Percentiles rank a stretch among this genome's conserved stretches.
phyloP scores from a whole-genome alignment of 1,284 basidiomycete genomes.

The Leccinum subspadiceum region DNA sequence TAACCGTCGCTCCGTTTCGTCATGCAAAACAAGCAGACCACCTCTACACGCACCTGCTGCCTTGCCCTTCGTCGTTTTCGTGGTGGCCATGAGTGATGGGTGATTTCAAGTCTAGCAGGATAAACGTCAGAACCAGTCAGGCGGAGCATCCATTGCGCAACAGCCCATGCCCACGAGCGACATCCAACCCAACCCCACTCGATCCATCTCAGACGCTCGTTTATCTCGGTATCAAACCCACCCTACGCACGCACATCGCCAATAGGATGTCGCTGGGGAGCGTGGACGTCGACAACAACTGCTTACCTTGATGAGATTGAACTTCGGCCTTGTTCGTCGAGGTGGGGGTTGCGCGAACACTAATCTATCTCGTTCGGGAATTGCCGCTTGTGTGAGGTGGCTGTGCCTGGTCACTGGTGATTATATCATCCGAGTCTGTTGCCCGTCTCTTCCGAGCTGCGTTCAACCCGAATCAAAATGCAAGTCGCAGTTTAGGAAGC shows the following conservation, averaged over 20 bases:
- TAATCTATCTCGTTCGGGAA: conserved; percentile 13
- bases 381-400: conserved; percentile 24
- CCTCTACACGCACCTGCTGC: conserved; percentile 43
- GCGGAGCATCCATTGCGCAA: not conserved
- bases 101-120: not conserved
- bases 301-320: conserved; percentile 28
- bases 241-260: not conserved
- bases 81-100: conserved; percentile 50
- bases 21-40: not conserved
- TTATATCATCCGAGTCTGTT: not conserved
- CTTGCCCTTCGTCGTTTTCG: conserved; percentile 64
- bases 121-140: not conserved
- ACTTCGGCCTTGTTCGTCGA: conserved; percentile 22
- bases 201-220: conserved; percentile 20
- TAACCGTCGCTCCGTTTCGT: conserved; percentile 1
- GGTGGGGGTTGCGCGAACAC: not conserved
- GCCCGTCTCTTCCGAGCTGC: no score
- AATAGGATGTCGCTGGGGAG: not conserved
- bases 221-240: not conserved
- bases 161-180: not conserved
- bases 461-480: not conserved
- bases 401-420: conserved; percentile 15
- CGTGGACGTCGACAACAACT: not conserved
- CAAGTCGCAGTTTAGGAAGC: not conserved
- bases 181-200: conserved; percentile 18